These are phyloP conservation scores for Wickerhamomyces bisporus DNA, from an alignment of 805 yeast genomes.

Conservation along the genomic window DNA sequence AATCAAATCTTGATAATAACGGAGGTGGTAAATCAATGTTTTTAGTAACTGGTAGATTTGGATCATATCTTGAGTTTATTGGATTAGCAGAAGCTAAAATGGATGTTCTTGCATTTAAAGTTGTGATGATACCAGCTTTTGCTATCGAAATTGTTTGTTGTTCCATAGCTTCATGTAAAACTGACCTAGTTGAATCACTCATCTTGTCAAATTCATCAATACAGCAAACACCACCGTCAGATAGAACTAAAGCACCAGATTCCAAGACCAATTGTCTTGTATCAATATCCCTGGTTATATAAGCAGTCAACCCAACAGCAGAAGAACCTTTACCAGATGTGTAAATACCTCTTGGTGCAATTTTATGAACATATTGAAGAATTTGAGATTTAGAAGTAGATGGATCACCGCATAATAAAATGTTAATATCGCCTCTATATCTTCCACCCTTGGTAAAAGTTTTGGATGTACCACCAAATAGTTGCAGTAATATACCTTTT, in stretches of 20 bases:
- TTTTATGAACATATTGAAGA: constrained; percentile 90
- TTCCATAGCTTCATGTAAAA: constrained; percentile 98
- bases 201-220: constrained; percentile 98
- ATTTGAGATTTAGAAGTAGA: constrained; percentile 96
- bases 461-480: constrained; percentile 95
- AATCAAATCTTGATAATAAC: constrained; percentile 86
- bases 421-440: constrained; percentile 93
- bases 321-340: constrained; percentile 99
- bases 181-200: constrained; percentile 92
- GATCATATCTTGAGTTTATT: constrained; percentile 90
- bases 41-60: constrained; percentile 89
- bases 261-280: constrained; percentile 91
- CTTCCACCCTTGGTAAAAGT: constrained; percentile 84
- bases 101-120: constrained; percentile 93
- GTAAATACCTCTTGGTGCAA: constrained; percentile 96
- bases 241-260: constrained; percentile 91
- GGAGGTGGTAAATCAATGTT: constrained; percentile 98
- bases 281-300: constrained; percentile 89
- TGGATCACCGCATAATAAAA: constrained; percentile 95
- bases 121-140: constrained; percentile 96
- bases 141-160: constrained; percentile 98
- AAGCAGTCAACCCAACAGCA: constrained; percentile 98
- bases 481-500: constrained; percentile 86
- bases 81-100: constrained; percentile 97
- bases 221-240: constrained; percentile 98